phyloP scores from a whole-genome alignment of 805 yeast species.

The Pichia heedii region DNA sequence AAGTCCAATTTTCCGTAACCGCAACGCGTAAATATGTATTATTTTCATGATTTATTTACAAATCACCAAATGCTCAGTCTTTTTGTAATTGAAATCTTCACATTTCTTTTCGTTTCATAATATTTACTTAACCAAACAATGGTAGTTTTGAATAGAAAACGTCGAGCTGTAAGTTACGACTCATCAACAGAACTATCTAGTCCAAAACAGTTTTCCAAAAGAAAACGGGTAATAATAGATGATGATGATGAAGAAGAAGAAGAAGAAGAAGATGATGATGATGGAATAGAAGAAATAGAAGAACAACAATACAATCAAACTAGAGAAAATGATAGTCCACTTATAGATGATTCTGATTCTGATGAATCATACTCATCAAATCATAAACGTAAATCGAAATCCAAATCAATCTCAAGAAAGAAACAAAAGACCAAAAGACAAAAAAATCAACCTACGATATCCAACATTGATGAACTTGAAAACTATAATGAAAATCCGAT shows the following conservation, averaged over 20 bases:
- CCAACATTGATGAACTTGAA: slow-evolving; percentile 31
- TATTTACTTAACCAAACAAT: neutral
- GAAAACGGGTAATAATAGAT: neutral
- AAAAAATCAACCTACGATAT: neutral
- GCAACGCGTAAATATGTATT: neutral
- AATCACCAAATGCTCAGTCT: neutral
- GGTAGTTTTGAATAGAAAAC: neutral
- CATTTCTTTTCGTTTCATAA: too few relatives aligned
- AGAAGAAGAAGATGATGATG: slow-evolving; percentile 1
- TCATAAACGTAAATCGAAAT: neutral
- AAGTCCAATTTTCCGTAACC: neutral
- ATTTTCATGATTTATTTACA: neutral
- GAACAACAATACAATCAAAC: neutral
- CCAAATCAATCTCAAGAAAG: neutral
- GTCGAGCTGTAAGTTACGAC: neutral
- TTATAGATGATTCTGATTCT: neutral
- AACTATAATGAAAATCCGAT: slow-evolving; percentile 39
- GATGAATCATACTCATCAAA: neutral
- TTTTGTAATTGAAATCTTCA: too few relatives aligned
- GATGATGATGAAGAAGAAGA: neutral
- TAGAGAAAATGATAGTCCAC: neutral
- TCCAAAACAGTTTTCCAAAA: neutral
- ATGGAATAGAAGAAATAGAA: slow-evolving; percentile 1
- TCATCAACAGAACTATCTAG: neutral
- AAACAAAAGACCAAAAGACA: neutral